phyloP scores from a whole-genome alignment of 2,329 filamentous ascomycete species.

The Plectosphaerella plurivora region DNA sequence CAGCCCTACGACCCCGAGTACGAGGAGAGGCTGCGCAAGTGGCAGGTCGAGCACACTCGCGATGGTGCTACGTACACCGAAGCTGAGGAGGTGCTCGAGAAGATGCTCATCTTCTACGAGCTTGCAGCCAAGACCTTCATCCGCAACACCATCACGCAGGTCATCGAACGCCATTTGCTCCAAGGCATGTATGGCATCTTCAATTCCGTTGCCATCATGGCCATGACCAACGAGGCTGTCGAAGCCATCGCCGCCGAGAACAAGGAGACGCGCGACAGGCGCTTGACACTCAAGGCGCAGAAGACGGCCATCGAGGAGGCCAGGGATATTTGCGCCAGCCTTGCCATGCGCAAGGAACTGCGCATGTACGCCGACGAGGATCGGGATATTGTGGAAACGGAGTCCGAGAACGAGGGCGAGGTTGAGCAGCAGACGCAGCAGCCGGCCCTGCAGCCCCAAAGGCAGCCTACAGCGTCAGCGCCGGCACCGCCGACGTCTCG shows the following conservation, averaged over 20 bases:
- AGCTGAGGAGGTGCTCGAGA: constrained; percentile 48
- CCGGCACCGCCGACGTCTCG: neutral
- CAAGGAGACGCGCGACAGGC: constrained; percentile 46
- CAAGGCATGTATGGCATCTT: constrained; percentile 48
- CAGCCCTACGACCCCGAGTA: constrained; percentile 51
- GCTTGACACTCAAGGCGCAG: constrained; percentile 40
- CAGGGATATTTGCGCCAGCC: constrained; percentile 40
- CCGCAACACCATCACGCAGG: constrained; percentile 47
- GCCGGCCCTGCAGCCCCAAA: neutral
- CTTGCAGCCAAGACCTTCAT: constrained; percentile 48
- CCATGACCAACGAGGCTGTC: constrained; percentile 37
- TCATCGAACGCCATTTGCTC: constrained; percentile 45
- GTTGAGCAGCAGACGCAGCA: constrained; percentile 1
- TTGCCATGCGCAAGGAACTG: constrained; percentile 49
- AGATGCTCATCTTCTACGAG: constrained; percentile 53
- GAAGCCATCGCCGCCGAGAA: constrained; percentile 49
- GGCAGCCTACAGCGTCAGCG: neutral
- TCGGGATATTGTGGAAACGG: constrained; percentile 17
- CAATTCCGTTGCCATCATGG: constrained; percentile 46
- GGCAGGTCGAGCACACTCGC: constrained; percentile 36
- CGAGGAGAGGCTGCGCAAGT: constrained; percentile 42
- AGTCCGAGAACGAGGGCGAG: constrained; percentile 19
- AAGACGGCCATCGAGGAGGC: constrained; percentile 48
- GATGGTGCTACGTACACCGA: constrained; percentile 43
- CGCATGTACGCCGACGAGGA: constrained; percentile 26